Percentiles rank a stretch among this genome's conserved stretches.
Conservation (phyloP, 148 eudicot species). For the Talinum fruticosum region DNA sequence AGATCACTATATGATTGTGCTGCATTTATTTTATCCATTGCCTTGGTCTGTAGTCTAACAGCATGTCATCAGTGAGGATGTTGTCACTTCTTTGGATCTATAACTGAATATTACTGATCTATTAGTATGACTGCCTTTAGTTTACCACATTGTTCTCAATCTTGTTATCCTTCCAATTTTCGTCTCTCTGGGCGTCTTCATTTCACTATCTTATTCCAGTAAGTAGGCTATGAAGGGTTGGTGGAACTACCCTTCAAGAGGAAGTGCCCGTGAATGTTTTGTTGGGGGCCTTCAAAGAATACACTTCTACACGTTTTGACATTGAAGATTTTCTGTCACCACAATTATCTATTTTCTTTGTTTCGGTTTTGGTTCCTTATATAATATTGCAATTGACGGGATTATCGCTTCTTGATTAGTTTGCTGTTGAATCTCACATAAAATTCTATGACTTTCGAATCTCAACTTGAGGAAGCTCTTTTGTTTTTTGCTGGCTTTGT, state of each 20-base stretch:
- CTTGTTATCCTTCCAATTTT: neutral
- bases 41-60: neutral
- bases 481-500: neutral
- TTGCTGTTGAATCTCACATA: neutral
- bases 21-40: neutral
- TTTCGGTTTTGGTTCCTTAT: neutral
- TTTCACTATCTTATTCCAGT: neutral
- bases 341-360: neutral
- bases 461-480: constrained; percentile 7
- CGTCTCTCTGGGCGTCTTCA: neutral
- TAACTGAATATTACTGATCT: neutral
- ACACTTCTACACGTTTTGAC: neutral
- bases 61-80: neutral
- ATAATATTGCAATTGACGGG: neutral
- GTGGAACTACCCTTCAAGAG: neutral
- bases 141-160: neutral
- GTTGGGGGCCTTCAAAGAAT: neutral
- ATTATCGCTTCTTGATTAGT: neutral
- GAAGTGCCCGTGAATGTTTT: neutral
- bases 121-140: neutral
- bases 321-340: neutral
- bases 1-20: neutral
- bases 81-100: neutral
- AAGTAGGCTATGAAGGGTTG: neutral
- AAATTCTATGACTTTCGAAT: neutral